Percentiles rank a stretch among this genome's conserved stretches.
phyloP scores from a whole-genome alignment of 352 stramenopile species.

The Blastocystis sp. region DNA sequence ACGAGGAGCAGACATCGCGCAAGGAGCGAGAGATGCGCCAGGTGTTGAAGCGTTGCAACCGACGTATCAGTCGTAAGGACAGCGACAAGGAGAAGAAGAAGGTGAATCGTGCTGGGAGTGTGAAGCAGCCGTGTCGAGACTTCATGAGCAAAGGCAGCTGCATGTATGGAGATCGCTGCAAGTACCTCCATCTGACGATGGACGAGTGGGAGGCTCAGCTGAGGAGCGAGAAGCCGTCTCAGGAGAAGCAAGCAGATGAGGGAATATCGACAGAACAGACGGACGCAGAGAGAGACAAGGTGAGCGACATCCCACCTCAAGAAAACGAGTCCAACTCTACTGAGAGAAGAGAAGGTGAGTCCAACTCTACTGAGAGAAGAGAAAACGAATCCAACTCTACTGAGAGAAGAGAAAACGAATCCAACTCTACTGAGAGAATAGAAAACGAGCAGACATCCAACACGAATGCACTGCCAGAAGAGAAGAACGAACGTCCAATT shows the following conservation, averaged over 20 bases:
- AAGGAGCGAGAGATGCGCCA: constrained; percentile 82
- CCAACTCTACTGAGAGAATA: neutral
- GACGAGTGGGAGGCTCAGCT: constrained; percentile 2
- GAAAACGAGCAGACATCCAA: neutral
- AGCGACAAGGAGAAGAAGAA: constrained; percentile 73
- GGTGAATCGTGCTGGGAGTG: constrained; percentile 68
- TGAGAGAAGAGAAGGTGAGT: neutral
- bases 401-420: neutral
- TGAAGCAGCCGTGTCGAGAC: constrained; percentile 67
- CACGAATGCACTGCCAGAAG: neutral
- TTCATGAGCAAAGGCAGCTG: constrained; percentile 29
- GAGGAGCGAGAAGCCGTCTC: neutral
- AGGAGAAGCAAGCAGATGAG: neutral
- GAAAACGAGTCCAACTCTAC: too few species aligned
- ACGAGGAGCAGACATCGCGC: constrained; percentile 74
- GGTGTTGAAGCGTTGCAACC: constrained; percentile 76
- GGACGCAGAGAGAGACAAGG: neutral
- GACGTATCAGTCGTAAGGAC: constrained; percentile 75
- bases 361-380: neutral
- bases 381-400: neutral
- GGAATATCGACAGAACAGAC: neutral
- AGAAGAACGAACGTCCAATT: neutral
- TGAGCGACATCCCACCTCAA: too few species aligned
- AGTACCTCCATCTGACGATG: constrained; percentile 34
- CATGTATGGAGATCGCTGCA: constrained; percentile 44